phyloP scores from a whole-genome alignment of 2,329 filamentous ascomycete species.

The Aspergillus sergii region DNA sequence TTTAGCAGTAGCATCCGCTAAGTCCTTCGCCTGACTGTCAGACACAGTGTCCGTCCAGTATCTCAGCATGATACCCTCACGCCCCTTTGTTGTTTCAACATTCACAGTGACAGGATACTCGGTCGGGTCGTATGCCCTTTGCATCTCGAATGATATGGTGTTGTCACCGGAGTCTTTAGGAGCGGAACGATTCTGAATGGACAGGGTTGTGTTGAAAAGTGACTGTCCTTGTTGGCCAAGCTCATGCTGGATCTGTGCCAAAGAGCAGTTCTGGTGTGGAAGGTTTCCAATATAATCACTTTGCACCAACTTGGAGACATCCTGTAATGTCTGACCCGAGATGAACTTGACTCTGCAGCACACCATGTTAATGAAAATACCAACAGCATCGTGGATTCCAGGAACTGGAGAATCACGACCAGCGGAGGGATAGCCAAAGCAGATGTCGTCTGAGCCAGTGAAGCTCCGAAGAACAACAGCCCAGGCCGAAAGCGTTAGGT shows the following conservation, averaged over 20 bases:
- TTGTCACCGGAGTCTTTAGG: conserved; percentile 26
- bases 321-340: conserved; percentile 37
- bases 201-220: conserved; percentile 47
- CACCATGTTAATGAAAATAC: conserved; percentile 59
- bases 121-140: conserved; percentile 40
- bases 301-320: conserved; percentile 49
- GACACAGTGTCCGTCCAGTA: conserved; percentile 45
- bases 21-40: conserved; percentile 33
- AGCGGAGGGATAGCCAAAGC: conserved; percentile 45
- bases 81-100: conserved; percentile 38
- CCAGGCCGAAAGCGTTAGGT: conserved; percentile 42
- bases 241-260: conserved; percentile 51
- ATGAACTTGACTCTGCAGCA: conserved; percentile 50
- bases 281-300: conserved; percentile 51
- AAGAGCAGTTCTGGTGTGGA: conserved; percentile 53
- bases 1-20: conserved; percentile 34
- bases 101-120: conserved; percentile 46
- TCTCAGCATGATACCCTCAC: conserved; percentile 40
- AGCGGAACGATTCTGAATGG: conserved; percentile 41
- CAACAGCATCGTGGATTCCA: conserved; percentile 50
- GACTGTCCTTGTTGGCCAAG: conserved; percentile 37
- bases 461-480: conserved; percentile 39
- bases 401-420: conserved; percentile 50
- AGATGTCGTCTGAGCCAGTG: conserved; percentile 40
- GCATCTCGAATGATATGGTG: conserved; percentile 33